phyloP scores from a whole-genome alignment of 2,329 filamentous ascomycete species.

The Cryphonectria carpinicola region DNA sequence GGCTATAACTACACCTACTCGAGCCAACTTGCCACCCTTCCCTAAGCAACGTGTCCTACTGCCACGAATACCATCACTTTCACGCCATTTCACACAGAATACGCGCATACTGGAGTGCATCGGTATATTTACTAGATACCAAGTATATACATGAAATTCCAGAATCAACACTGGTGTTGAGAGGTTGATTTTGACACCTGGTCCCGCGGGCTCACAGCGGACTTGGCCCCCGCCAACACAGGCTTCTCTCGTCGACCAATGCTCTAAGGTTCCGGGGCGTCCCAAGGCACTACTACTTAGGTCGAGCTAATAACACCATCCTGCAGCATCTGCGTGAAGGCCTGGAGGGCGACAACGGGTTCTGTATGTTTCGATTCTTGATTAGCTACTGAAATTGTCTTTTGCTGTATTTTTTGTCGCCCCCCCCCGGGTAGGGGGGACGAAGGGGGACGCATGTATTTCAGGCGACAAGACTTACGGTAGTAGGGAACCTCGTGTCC shows the following conservation, averaged over 20 bases:
- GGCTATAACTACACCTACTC: neutral
- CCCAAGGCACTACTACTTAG: neutral
- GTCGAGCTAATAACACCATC: conserved; percentile 23
- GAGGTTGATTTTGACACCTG: neutral
- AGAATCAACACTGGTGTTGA: neutral
- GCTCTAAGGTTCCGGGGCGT: no score
- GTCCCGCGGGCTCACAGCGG: neutral
- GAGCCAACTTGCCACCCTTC: neutral
- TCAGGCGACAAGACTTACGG: conserved; percentile 19
- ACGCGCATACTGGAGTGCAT: neutral
- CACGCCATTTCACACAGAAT: neutral
- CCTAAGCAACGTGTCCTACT: neutral
- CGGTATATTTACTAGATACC: neutral
- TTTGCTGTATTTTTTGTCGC: no score
- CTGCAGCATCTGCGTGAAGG: conserved; percentile 28
- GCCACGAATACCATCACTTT: neutral
- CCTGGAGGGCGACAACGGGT: conserved; percentile 26
- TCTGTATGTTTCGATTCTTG: neutral
- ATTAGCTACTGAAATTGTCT: neutral
- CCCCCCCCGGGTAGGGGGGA: neutral
- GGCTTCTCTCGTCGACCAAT: neutral
- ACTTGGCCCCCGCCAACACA: neutral
- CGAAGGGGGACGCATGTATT: no score
- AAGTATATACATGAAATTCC: conserved; percentile 5
- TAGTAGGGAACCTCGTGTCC: conserved; percentile 30